phyloP scores from a whole-genome alignment of 495 filamentous ascomycete genomes.

The Penicillium macrosclerotiorum region DNA sequence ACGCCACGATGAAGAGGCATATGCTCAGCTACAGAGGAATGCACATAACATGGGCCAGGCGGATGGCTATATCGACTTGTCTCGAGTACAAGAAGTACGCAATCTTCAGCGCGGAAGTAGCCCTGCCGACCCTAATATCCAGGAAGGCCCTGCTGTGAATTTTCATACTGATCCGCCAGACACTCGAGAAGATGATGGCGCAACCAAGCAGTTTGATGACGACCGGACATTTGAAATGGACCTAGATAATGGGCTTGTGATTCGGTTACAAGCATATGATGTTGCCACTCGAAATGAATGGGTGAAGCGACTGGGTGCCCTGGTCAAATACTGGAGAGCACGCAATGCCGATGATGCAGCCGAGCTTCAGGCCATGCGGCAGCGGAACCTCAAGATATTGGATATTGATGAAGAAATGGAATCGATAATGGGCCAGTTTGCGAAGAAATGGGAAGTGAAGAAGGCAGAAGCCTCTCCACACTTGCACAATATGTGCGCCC shows the following conservation, averaged over 20 bases:
- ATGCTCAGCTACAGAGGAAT: slow-evolving; percentile 59
- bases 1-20: slow-evolving; percentile 58
- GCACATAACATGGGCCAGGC: slow-evolving; percentile 56
- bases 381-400: slow-evolving; percentile 59
- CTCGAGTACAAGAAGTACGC: slow-evolving; percentile 56
- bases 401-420: slow-evolving; percentile 71
- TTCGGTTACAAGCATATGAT: slow-evolving; percentile 67
- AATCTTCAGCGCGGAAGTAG: slow-evolving; percentile 49
- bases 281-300: slow-evolving; percentile 58
- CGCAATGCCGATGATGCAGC: slow-evolving; percentile 55
- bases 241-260: slow-evolving; percentile 60
- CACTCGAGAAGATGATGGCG: slow-evolving; percentile 51
- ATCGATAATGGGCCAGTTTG: slow-evolving; percentile 66
- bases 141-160: slow-evolving; percentile 49
- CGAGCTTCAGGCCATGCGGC: slow-evolving; percentile 54
- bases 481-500: slow-evolving; percentile 68
- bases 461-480: slow-evolving; percentile 62
- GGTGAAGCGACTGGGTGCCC: slow-evolving; percentile 56
- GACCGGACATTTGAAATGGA: slow-evolving; percentile 63
- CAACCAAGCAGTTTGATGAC: slow-evolving; percentile 51
- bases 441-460: slow-evolving; percentile 71
- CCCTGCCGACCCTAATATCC: slow-evolving; percentile 49
- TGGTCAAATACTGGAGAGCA: slow-evolving; percentile 67
- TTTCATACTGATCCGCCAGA: slow-evolving; percentile 47
- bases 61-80: slow-evolving; percentile 68